These are phyloP conservation scores for Xylariaceae sp. DNA, from an alignment of 2,329 filamentous ascomycete species.

Conservation along the genomic window DNA sequence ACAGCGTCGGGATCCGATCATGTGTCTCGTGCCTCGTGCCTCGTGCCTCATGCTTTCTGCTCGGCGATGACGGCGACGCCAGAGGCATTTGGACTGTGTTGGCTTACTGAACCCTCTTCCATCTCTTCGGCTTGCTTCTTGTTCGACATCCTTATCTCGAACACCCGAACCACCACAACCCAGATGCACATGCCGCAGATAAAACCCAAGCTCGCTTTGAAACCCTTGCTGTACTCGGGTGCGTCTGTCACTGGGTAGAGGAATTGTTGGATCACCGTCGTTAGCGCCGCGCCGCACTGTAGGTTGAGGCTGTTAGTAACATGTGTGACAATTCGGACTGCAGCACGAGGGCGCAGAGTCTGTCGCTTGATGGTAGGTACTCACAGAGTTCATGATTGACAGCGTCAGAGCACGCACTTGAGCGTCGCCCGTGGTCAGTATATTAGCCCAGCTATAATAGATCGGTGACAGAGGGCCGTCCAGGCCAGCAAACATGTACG, in stretches of 20 bases:
- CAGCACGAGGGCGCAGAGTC: too few species aligned
- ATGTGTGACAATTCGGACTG: too few species aligned
- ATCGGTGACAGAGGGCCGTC: conserved; percentile 32
- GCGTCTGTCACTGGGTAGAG: conserved; percentile 29
- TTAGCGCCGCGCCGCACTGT: conserved; percentile 24
- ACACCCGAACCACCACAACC: conserved; percentile 16
- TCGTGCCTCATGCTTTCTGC: neutral
- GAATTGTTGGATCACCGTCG: conserved; percentile 29
- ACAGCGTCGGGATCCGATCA: neutral
- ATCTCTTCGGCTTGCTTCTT: conserved; percentile 1
- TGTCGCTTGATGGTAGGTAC: too few species aligned
- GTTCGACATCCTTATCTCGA: conserved; percentile 9
- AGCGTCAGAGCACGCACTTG: conserved; percentile 31
- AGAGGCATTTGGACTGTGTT: neutral
- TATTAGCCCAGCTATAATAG: conserved; percentile 32
- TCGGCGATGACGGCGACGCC: neutral
- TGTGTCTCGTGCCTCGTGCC: neutral
- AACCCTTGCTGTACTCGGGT: conserved; percentile 25
- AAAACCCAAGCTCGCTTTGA: conserved; percentile 25
- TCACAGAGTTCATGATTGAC: conserved; percentile 29
- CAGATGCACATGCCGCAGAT: conserved; percentile 21
- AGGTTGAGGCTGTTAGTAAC: neutral
- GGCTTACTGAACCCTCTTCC: neutral
- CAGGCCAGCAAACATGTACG: conserved; percentile 31
- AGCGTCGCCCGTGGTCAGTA: conserved; percentile 27